Conservation (phyloP, 75 land plant genomes). For the Pseudotsuga menziesii region DNA sequence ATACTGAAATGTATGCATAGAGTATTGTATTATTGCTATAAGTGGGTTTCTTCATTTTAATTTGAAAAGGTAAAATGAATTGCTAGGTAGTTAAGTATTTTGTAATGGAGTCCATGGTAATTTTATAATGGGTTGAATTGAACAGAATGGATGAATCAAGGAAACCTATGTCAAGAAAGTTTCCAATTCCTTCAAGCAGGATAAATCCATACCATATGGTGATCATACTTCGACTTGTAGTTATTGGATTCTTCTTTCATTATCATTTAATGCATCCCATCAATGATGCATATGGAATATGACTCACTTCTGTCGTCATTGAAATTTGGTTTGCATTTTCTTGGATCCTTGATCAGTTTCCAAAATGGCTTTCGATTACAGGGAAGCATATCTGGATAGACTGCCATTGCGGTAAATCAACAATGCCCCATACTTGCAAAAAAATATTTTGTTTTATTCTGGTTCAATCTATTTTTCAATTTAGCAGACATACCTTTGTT, state of each 20-base stretch:
- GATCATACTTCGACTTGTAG: slow-evolving; percentile 66
- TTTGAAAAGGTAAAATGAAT: not conserved
- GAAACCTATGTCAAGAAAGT: too few relatives aligned
- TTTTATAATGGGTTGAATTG: not conserved
- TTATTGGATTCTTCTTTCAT: too few relatives aligned
- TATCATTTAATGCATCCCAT: too few relatives aligned
- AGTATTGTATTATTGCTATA: too few relatives aligned
- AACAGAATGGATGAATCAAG: too few relatives aligned
- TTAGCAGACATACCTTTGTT: not conserved
- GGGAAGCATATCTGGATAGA: slow-evolving; percentile 81
- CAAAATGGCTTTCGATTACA: slow-evolving; percentile 76
- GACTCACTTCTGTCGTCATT: slow-evolving; percentile 74
- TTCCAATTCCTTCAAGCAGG: slow-evolving; percentile 62
- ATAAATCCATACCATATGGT: slow-evolving; percentile 80
- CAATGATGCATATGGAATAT: slow-evolving; percentile 53
- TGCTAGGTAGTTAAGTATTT: too few relatives aligned
- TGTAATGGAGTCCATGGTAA: too few relatives aligned
- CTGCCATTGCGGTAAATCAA: slow-evolving; percentile 53
- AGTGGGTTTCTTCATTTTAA: too few relatives aligned
- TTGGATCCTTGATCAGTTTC: too few relatives aligned
- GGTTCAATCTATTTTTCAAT: not conserved
- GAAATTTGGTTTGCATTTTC: slow-evolving; percentile 88
- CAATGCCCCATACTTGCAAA: not conserved
- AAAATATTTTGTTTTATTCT: not conserved
- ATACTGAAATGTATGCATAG: too few relatives aligned